phyloP scores from a whole-genome alignment of 495 filamentous ascomycete genomes.

The Trichoderma gamsii region DNA sequence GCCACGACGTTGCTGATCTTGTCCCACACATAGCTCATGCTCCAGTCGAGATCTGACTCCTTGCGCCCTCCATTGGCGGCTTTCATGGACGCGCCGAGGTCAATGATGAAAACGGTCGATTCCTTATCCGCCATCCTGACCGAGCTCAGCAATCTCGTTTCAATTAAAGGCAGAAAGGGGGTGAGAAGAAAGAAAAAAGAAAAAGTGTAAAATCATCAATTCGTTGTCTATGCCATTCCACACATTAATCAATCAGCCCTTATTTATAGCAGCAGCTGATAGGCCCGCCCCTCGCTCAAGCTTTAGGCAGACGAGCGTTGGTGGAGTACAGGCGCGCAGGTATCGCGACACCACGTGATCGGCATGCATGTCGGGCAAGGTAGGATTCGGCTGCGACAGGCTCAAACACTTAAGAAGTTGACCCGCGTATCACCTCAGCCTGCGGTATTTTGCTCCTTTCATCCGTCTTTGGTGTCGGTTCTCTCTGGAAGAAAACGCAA shows the following conservation, averaged over 20 bases:
- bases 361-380: no score
- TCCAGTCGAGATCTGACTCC: constrained; percentile 80
- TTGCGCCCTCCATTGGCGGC: constrained; percentile 64
- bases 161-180: neutral
- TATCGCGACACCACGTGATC: constrained; percentile 4
- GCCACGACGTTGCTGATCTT: constrained; percentile 80
- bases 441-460: neutral
- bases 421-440: no score
- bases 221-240: neutral
- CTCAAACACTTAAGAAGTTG: neutral
- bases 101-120: constrained; percentile 85
- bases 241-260: neutral
- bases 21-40: constrained; percentile 94
- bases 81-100: constrained; percentile 79
- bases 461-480: neutral
- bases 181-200: neutral
- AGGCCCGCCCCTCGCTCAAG: neutral
- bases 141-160: neutral
- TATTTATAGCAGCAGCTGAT: neutral
- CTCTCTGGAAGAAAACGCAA: neutral
- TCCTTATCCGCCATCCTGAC: constrained; percentile 84
- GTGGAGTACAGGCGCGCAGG: constrained; percentile 1
- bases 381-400: no score
- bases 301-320: constrained; percentile 6
- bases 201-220: neutral